phyloP scores from a whole-genome alignment of 495 filamentous ascomycete species.

The Penicillium angulare region DNA sequence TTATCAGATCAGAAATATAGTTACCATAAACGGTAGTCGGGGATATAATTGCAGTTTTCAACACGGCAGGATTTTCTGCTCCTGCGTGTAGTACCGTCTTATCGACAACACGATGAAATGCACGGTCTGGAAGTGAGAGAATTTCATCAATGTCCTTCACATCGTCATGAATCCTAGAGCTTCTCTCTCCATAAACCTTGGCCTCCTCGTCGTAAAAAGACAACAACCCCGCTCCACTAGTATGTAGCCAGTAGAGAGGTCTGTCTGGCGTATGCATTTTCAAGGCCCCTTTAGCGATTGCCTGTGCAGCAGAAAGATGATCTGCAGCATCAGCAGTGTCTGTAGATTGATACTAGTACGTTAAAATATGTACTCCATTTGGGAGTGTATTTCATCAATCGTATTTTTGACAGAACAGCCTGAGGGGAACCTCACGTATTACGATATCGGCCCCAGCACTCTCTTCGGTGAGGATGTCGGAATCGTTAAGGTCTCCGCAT shows the following conservation, averaged over 20 bases:
- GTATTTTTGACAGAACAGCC: conserved; percentile 49
- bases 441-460: conserved; percentile 46
- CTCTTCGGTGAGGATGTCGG: conserved; percentile 33
- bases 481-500: conserved; percentile 13
- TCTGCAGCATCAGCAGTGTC: conserved; percentile 45
- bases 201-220: conserved; percentile 25
- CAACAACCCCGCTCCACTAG: conserved; percentile 16
- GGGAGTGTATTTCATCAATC: too few relatives aligned
- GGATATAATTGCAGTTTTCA: conserved; percentile 23
- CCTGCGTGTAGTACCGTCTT: conserved; percentile 40
- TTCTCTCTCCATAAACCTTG: neutral
- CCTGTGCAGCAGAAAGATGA: conserved; percentile 32
- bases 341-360: conserved; percentile 15
- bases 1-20: conserved; percentile 37
- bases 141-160: conserved; percentile 40
- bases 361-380: conserved; percentile 9
- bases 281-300: conserved; percentile 31
- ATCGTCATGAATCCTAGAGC: conserved; percentile 27
- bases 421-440: conserved; percentile 48
- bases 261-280: conserved; percentile 21
- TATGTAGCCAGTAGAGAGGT: conserved; percentile 43
- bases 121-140: conserved; percentile 42
- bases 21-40: neutral
- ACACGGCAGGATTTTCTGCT: conserved; percentile 25
- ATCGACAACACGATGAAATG: conserved; percentile 48